Conservation (phyloP, 2,329 filamentous ascomycete species). For the Coniosporium tulheliwenetii region DNA sequence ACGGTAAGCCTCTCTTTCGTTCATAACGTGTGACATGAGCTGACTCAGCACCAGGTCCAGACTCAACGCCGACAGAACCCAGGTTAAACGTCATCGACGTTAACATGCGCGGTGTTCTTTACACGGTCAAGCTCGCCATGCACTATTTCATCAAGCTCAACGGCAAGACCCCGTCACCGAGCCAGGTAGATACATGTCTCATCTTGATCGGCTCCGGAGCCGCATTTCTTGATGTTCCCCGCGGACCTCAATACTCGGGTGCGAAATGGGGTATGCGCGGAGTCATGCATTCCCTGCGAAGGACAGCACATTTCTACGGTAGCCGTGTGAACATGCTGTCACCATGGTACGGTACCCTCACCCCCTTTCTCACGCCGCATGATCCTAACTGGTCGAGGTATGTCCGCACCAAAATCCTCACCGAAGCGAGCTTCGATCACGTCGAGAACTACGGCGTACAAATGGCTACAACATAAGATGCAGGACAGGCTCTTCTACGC, state of each 20-base stretch:
- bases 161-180: conserved; percentile 4
- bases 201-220: conserved; percentile 5
- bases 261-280: conserved; percentile 22
- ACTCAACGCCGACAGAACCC: conserved; percentile 1
- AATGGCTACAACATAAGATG: conserved; percentile 12
- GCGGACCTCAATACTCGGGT: conserved; percentile 17
- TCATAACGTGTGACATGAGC: too few species aligned
- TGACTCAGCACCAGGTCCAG: conserved; percentile 2
- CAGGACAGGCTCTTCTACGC: conserved; percentile 10
- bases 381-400: conserved; percentile 11
- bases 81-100: neutral
- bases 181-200: conserved; percentile 8
- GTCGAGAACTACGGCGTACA: conserved; percentile 12
- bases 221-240: conserved; percentile 7
- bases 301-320: conserved; percentile 14
- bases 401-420: conserved; percentile 17
- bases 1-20: neutral
- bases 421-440: conserved; percentile 10
- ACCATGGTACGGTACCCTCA: conserved; percentile 14
- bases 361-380: too few species aligned
- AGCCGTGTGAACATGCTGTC: conserved; percentile 21
- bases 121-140: neutral
- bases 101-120: neutral
- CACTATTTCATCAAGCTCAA: neutral
- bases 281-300: conserved; percentile 20